These are phyloP conservation scores for Colletotrichum magnum DNA, from an alignment of 2,329 filamentous ascomycete genomes.

Conservation along the genomic window DNA sequence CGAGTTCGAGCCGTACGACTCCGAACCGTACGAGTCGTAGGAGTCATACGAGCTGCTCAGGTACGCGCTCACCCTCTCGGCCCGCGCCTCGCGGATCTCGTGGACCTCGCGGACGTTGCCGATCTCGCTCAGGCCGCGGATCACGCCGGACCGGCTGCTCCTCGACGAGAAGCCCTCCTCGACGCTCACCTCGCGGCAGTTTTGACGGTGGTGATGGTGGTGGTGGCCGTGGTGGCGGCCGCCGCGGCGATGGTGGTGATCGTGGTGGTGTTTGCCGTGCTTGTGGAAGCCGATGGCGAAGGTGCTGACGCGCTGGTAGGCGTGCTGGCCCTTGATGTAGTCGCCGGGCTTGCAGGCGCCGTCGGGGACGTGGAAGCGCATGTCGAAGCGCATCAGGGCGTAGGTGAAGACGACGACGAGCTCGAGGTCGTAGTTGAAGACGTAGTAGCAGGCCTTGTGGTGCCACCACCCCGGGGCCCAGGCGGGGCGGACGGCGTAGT, in stretches of 20 bases:
- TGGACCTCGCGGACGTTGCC: background rate
- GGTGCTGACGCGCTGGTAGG: slow-evolving; percentile 35
- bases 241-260: background rate
- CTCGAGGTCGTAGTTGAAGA: slow-evolving; percentile 84
- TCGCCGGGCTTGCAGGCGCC: slow-evolving; percentile 73
- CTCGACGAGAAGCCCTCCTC: slow-evolving; percentile 45
- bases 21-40: background rate
- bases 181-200: slow-evolving; percentile 42
- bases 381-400: slow-evolving; percentile 78
- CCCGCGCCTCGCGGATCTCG: background rate
- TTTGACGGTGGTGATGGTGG: slow-evolving; percentile 7
- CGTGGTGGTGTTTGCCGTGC: background rate
- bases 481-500: slow-evolving; percentile 64
- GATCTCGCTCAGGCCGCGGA: slow-evolving; percentile 16
- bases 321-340: slow-evolving; percentile 51
- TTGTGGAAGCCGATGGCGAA: slow-evolving; percentile 17
- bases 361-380: slow-evolving; percentile 74
- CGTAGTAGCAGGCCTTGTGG: slow-evolving; percentile 80
- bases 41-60: slow-evolving; percentile 11
- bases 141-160: slow-evolving; percentile 42
- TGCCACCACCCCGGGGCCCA: slow-evolving; percentile 77
- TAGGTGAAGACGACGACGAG: slow-evolving; percentile 78
- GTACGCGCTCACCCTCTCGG: slow-evolving; percentile 10
- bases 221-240: too few species aligned
- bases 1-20: too few species aligned